Evolutionary conservation across 371 early-diverging fungal species (phyloP), one percentile per base, ranked within the genome.

Genomic region (Mucor piriformis): DNA sequence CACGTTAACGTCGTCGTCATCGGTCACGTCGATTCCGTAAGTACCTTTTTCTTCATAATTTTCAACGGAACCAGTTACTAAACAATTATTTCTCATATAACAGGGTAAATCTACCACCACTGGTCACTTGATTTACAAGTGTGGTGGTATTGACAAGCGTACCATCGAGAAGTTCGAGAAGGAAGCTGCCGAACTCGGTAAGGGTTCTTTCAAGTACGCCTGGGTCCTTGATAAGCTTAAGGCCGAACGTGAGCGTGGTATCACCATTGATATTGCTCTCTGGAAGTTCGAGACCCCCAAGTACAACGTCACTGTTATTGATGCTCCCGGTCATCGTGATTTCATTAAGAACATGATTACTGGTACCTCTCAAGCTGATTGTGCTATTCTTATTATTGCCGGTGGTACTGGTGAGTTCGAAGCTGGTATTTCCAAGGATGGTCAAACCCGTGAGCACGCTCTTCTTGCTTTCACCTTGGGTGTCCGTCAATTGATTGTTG

Each of bases 271-370:
- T 79, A 92, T 93, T 83, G 97, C 94, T 75, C 90, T 91, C 83
- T 94, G 96, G 90, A 92, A 92, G 87, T 98, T 99, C 93, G 95
- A 95, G 79, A 93, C 99, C 70, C 88, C 91, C 83, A 92, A 93
- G 88, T 93, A 87, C 88, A 80, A 90, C 79, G 92, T 95, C 69
- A 95, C 95, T 76, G 91, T 96, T 83, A 94, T 96, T 81, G 96
- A 96, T 81, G 97, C 98, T 71, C 99, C 99, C 54, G 99, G 99
- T 49, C 99, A 99, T 88, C 92, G 96, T 81, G 95, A 95, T 83
- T 99, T 96, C 88, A 95, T 99, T 84, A 92, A 94, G 88, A 98
- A 96, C 94, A 98, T 99, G 99, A 97, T 99, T 76, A 93, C 94
- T 73, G 98, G 97, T 83, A 95, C 71, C 59, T 72, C 72, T 57